These are phyloP conservation scores for Cladosporium sp. DNA, from an alignment of 2,329 filamentous ascomycete species.

Conservation along the genomic window DNA sequence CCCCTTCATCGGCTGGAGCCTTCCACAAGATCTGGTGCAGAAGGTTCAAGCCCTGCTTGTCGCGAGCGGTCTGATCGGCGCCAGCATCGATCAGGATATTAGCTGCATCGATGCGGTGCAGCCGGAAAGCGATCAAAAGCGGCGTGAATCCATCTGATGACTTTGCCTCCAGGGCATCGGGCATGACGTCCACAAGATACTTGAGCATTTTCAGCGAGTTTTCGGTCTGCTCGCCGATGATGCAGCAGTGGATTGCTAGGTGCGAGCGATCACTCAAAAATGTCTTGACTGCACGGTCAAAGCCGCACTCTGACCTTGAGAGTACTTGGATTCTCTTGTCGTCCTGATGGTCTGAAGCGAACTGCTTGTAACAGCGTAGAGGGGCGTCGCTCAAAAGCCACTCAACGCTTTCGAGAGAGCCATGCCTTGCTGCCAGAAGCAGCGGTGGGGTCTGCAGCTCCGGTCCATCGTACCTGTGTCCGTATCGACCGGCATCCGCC, in stretches of 20 bases:
- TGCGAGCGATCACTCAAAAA: slow-evolving; percentile 58
- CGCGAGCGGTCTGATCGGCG: slow-evolving; percentile 57
- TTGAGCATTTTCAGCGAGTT: slow-evolving; percentile 52
- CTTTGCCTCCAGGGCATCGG: slow-evolving; percentile 57
- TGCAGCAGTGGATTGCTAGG: slow-evolving; percentile 57
- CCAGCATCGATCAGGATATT: slow-evolving; percentile 60
- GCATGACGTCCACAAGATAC: slow-evolving; percentile 59
- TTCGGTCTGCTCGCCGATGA: slow-evolving; percentile 37
- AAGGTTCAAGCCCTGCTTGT: slow-evolving; percentile 58
- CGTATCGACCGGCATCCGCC: slow-evolving; percentile 56
- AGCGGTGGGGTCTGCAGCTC: slow-evolving; percentile 49
- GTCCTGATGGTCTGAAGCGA: slow-evolving; percentile 54
- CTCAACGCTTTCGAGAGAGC: slow-evolving; percentile 62
- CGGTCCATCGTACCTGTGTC: slow-evolving; percentile 13
- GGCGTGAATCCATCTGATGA: slow-evolving; percentile 56
- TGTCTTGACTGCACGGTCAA: slow-evolving; percentile 55
- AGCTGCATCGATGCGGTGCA: slow-evolving; percentile 49
- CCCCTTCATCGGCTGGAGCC: slow-evolving; percentile 16
- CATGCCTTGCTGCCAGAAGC: slow-evolving; percentile 50
- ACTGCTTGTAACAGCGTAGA: slow-evolving; percentile 60
- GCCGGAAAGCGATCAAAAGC: slow-evolving; percentile 58
- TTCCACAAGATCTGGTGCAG: slow-evolving; percentile 51
- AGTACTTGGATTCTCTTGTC: slow-evolving; percentile 60
- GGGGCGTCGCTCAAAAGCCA: slow-evolving; percentile 73
- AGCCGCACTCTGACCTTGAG: slow-evolving; percentile 52